These are phyloP conservation scores for Clitocybe nebularis DNA, from an alignment of 1,284 basidiomycete species.

Conservation along the genomic window DNA sequence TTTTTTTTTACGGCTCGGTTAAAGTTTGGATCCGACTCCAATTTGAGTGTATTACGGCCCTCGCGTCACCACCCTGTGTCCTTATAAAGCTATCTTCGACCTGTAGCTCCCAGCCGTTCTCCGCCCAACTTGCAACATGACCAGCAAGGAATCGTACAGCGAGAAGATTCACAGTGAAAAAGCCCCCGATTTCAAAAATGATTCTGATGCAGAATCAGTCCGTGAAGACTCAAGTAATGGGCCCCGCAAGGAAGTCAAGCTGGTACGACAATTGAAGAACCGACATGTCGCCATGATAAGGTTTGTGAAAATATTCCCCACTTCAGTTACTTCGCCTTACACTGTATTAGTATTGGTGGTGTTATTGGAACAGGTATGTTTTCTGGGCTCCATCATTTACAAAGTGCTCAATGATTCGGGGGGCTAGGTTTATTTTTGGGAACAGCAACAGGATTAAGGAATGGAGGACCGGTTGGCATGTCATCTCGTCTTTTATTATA, in stretches of 20 bases:
- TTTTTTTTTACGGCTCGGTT: not conserved
- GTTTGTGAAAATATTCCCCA: constrained; percentile 24
- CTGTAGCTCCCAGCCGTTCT: no score
- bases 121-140: not conserved
- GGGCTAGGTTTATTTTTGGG: constrained; percentile 55
- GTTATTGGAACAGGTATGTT: constrained; percentile 70
- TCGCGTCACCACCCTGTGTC: not conserved
- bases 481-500: not conserved
- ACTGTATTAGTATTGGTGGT: constrained; percentile 49
- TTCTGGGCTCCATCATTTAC: constrained; percentile 14
- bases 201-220: constrained; percentile 24
- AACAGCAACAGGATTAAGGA: constrained; percentile 49
- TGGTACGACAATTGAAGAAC: constrained; percentile 61
- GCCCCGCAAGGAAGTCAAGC: constrained; percentile 22
- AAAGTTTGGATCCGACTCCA: not conserved
- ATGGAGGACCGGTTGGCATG: constrained; percentile 55
- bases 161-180: constrained; percentile 15
- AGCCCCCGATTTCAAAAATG: constrained; percentile 3
- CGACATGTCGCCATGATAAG: constrained; percentile 71
- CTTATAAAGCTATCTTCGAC: not conserved
- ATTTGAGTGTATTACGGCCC: not conserved
- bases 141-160: constrained; percentile 3
- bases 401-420: not conserved
- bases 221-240: constrained; percentile 10
- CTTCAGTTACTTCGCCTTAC: constrained; percentile 3